These are phyloP conservation scores for Hymenoscyphus occultus DNA, from an alignment of 2,329 filamentous ascomycete genomes.

Conservation along the genomic window DNA sequence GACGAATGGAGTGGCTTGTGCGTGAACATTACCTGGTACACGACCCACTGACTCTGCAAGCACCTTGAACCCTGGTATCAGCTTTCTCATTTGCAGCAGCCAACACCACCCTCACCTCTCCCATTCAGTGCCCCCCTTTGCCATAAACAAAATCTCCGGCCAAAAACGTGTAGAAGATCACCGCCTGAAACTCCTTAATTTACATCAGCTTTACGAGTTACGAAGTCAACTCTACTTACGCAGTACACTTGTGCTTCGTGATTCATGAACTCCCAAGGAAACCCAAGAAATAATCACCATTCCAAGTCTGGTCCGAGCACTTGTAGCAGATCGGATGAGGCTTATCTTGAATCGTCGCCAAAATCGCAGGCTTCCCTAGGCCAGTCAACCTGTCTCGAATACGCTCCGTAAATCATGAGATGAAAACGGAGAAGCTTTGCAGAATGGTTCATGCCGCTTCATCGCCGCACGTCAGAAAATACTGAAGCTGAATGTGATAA, in stretches of 20 bases:
- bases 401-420: neutral
- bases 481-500: neutral
- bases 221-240: no score
- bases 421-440: neutral
- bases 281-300: neutral
- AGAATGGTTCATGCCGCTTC: neutral
- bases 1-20: slow-evolving; percentile 1
- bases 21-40: neutral
- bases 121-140: neutral
- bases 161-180: neutral
- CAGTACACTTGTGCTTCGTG: no score
- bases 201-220: no score
- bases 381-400: neutral
- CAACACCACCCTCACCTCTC: neutral
- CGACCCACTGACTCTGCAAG: neutral
- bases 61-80: neutral
- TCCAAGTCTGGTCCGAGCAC: slow-evolving; percentile 7
- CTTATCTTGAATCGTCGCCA: neutral
- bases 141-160: neutral
- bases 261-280: neutral
- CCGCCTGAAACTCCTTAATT: neutral
- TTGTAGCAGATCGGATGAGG: slow-evolving; percentile 12
- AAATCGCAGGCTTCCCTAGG: neutral
- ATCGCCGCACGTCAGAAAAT: neutral
- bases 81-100: slow-evolving; percentile 1